Evolutionary conservation across 345 rosid genomes (phyloP).

Genomic region (Salix exigua): DNA sequence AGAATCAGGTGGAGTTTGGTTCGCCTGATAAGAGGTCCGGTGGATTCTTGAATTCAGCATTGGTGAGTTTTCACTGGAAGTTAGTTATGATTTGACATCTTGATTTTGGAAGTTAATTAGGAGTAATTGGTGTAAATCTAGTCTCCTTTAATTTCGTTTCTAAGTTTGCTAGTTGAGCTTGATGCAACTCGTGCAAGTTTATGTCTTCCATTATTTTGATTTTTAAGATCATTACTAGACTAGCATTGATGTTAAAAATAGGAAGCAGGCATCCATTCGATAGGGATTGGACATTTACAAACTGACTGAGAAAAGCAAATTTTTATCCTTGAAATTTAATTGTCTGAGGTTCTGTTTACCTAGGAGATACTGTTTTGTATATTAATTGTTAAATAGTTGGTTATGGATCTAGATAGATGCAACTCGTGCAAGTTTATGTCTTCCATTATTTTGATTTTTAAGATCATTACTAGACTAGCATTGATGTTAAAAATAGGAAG

Average conservation of each 20-base stretch:
- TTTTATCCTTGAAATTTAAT: not conserved
- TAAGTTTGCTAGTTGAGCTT: not conserved
- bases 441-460: not conserved
- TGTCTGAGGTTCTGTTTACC: not conserved
- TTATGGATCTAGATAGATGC: not conserved
- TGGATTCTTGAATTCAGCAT: constrained; percentile 71
- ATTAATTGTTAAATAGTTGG: not conserved
- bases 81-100: not conserved
- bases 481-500: not conserved
- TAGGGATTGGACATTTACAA: not conserved
- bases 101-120: not conserved
- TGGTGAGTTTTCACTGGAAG: constrained; percentile 41
- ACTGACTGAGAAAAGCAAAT: not conserved
- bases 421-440: not conserved
- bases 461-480: not conserved
- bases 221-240: not conserved
- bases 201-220: not conserved
- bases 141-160: not conserved
- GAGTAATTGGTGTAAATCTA: not conserved
- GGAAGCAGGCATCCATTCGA: not conserved
- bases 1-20: constrained; percentile 81
- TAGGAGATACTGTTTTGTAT: not conserved
- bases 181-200: not conserved
- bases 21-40: constrained; percentile 86
- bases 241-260: not conserved